These are phyloP conservation scores for Neopestalotiopsis sp. DNA, from an alignment of 2,329 filamentous ascomycete genomes.

Conservation along the genomic window DNA sequence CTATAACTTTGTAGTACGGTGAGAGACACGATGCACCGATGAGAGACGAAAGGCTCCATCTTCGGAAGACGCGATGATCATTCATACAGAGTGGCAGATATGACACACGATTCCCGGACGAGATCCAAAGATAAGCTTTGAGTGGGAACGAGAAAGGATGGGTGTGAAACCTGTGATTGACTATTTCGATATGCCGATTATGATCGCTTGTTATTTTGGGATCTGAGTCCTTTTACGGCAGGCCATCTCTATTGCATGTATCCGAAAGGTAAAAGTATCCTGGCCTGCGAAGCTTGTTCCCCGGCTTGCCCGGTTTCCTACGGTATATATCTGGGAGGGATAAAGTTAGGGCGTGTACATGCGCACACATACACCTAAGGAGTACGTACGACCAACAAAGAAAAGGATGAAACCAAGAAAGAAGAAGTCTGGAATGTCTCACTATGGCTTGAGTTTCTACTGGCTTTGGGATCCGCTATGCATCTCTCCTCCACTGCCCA, in stretches of 20 bases:
- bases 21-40: neutral
- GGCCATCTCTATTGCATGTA: neutral
- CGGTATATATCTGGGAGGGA: neutral
- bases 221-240: neutral
- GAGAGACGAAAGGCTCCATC: neutral
- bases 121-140: neutral
- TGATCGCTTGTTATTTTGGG: neutral
- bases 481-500: neutral
- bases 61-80: neutral
- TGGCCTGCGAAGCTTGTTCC: neutral
- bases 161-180: neutral
- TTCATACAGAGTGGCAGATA: neutral
- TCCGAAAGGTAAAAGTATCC: neutral
- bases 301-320: neutral
- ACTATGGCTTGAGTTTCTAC: neutral
- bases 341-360: neutral
- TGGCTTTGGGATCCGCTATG: constrained; percentile 1
- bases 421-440: neutral
- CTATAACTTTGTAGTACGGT: neutral
- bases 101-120: neutral
- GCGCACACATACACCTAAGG: neutral
- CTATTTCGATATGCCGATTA: neutral
- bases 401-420: neutral
- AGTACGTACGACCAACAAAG: neutral
- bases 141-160: constrained; percentile 1